Conservation (phyloP, 108 stramenopile genomes). For the Asterionellopsis glacialis region DNA sequence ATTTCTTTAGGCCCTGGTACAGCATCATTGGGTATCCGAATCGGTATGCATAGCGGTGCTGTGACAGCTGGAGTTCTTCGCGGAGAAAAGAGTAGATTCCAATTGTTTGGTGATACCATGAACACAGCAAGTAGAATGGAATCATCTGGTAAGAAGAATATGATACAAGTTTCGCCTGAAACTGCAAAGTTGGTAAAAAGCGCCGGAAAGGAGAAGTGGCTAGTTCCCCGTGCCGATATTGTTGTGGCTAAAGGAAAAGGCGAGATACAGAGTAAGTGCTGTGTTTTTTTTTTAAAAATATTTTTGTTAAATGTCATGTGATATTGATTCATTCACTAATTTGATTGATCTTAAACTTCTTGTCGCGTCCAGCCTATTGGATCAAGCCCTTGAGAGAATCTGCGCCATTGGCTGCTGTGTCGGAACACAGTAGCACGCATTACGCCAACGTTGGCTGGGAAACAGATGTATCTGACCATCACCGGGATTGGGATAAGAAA, state of each 20-base stretch:
- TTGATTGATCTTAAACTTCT: not conserved
- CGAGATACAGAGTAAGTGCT: slow-evolving; percentile 3
- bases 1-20: not conserved
- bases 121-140: slow-evolving; percentile 16
- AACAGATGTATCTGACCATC: too few relatives aligned
- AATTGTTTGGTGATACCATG: slow-evolving; percentile 21
- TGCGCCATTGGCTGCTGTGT: not conserved
- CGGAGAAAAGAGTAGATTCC: slow-evolving; percentile 4
- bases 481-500: too few relatives aligned
- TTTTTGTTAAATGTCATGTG: too few relatives aligned
- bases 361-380: not conserved
- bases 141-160: slow-evolving; percentile 1
- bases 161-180: slow-evolving; percentile 9
- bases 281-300: too few relatives aligned
- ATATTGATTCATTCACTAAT: too few relatives aligned
- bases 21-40: not conserved
- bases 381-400: not conserved
- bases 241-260: slow-evolving; percentile 16
- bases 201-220: slow-evolving; percentile 4
- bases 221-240: not conserved
- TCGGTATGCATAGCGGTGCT: not conserved
- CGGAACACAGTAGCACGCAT: too few relatives aligned
- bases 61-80: slow-evolving; percentile 6
- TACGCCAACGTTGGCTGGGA: too few relatives aligned
- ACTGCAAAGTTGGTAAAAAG: slow-evolving; percentile 4